Evolutionary conservation across 2,329 filamentous ascomycete genomes (phyloP).

Genomic region (Dothideomycetes sp.): DNA sequence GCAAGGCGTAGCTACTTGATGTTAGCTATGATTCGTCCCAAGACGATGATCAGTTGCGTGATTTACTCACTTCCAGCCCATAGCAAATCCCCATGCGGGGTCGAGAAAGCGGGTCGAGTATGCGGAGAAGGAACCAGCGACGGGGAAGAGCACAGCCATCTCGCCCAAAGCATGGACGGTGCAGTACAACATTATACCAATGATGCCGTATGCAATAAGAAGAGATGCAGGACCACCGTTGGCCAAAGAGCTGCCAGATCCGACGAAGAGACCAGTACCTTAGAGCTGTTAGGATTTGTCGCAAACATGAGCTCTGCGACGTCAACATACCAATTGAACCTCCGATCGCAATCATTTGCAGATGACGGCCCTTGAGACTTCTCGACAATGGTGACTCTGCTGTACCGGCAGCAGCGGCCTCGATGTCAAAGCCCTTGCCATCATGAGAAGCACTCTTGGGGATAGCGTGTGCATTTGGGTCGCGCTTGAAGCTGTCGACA

Average conservation of each 20-base stretch:
- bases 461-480: constrained; percentile 44
- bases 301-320: neutral
- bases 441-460: constrained; percentile 34
- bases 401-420: constrained; percentile 50
- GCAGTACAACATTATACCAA: constrained; percentile 81
- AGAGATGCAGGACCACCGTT: constrained; percentile 68
- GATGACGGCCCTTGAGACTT: constrained; percentile 66
- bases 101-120: constrained; percentile 90
- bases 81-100: constrained; percentile 52
- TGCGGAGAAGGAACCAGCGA: constrained; percentile 83
- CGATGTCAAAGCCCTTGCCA: constrained; percentile 50
- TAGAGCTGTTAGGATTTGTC: constrained; percentile 1
- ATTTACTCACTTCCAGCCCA: constrained; percentile 34
- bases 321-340: constrained; percentile 55
- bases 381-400: constrained; percentile 65
- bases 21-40: neutral
- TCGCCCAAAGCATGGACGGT: constrained; percentile 88
- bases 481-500: constrained; percentile 53
- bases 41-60: constrained; percentile 17
- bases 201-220: constrained; percentile 59
- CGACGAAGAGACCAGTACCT: constrained; percentile 76
- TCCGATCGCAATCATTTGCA: constrained; percentile 97
- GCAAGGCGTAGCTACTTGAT: constrained; percentile 53
- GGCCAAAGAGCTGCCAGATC: constrained; percentile 43
- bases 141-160: constrained; percentile 79